Percentiles rank a stretch among this genome's conserved stretches.
Evolutionary conservation across 208 protist species (phyloP).

Genomic region (Leishmania mexicana): DNA sequence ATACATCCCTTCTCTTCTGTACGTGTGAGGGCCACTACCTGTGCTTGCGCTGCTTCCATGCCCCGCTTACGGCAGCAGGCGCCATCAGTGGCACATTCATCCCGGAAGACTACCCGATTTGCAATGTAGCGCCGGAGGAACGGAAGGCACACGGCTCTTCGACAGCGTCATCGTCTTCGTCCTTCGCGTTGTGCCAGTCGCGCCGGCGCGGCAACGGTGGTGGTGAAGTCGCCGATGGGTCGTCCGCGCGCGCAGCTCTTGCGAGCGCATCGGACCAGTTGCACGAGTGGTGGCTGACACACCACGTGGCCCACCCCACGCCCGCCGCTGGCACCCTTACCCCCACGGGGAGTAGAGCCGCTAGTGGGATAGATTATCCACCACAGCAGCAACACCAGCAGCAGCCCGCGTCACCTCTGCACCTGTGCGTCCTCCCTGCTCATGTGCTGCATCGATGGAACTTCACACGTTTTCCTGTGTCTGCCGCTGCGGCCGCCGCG

Average conservation of each 20-base stretch:
- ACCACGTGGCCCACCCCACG: slow-evolving; percentile 2
- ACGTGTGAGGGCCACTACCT: slow-evolving; percentile 24
- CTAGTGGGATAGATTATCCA: neutral
- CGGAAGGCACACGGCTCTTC: slow-evolving; percentile 7
- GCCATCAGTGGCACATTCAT: neutral
- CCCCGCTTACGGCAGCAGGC: neutral
- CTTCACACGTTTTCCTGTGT: slow-evolving; percentile 26
- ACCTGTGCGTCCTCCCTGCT: slow-evolving; percentile 11
- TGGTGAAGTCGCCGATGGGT: neutral
- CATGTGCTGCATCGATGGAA: slow-evolving; percentile 27
- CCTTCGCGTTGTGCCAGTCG: neutral
- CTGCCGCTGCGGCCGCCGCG: slow-evolving; percentile 5
- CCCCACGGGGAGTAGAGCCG: neutral
- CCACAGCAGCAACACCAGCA: neutral
- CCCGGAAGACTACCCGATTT: neutral
- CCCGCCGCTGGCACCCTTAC: neutral
- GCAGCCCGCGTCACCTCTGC: neutral
- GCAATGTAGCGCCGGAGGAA: neutral
- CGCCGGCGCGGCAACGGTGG: neutral
- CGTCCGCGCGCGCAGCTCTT: neutral
- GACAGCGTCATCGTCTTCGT: neutral
- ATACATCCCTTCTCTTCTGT: slow-evolving; percentile 14
- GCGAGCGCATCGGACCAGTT: slow-evolving; percentile 2
- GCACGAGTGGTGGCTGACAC: slow-evolving; percentile 14
- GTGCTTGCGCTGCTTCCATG: slow-evolving; percentile 19